phyloP scores from a whole-genome alignment of 306 rosid species.

The Fragaria ananassa region DNA sequence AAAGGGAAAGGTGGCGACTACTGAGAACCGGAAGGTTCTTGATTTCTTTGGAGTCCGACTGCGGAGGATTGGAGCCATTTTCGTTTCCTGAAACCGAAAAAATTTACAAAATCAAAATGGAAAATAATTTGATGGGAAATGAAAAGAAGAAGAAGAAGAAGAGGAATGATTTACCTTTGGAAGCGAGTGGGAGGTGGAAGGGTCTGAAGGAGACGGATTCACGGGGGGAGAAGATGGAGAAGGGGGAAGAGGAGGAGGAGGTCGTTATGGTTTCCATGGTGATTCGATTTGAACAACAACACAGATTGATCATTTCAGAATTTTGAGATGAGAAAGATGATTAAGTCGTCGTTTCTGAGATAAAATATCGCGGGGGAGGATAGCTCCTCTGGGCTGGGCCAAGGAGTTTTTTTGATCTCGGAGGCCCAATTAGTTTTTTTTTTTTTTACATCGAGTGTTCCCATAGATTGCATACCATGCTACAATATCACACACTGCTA shows the following conservation, averaged over 20 bases:
- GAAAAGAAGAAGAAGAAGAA: neutral
- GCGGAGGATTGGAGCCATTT: constrained; percentile 35
- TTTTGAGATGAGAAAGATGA: no score
- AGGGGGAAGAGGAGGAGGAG: constrained; percentile 44
- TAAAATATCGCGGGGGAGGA: no score
- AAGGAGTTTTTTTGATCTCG: no score
- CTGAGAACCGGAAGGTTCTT: constrained; percentile 50
- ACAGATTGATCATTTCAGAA: no score
- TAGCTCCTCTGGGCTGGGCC: no score
- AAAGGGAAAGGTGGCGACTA: constrained; percentile 60
- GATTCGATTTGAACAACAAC: no score
- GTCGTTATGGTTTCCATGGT: constrained; percentile 54
- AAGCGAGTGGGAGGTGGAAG: constrained; percentile 40
- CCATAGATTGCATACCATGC: no score
- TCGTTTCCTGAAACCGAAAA: constrained; percentile 47
- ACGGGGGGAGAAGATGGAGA: constrained; percentile 34
- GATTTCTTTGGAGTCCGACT: constrained; percentile 43
- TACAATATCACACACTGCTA: no score
- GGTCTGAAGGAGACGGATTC: constrained; percentile 29
- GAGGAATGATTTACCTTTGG: constrained; percentile 42
- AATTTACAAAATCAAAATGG: neutral
- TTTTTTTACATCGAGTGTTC: no score
- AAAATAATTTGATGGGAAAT: neutral
- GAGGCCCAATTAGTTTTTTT: no score
- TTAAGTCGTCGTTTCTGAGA: no score